Conservation (phyloP, 1,139 yeast genomes). For the Saccharomycopsis crataegensis region DNA sequence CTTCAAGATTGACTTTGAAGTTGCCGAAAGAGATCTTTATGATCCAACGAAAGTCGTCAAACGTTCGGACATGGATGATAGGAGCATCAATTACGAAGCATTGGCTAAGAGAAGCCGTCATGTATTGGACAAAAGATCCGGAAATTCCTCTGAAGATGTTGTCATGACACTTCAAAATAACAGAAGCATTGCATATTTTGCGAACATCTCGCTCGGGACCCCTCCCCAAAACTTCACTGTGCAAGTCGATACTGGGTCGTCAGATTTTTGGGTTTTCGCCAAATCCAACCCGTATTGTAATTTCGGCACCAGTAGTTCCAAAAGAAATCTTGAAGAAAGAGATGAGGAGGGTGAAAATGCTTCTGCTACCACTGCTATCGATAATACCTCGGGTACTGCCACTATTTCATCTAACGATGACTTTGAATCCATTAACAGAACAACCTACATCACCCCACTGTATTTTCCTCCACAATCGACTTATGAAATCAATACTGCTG, state of each 20-base stretch:
- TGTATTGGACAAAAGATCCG: constrained; percentile 25
- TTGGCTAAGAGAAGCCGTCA: not conserved
- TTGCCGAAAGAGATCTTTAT: constrained; percentile 3
- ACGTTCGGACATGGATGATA: not conserved
- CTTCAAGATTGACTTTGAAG: constrained; percentile 2
- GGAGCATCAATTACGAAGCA: not conserved
- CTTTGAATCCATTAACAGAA: not conserved
- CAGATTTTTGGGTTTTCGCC: constrained; percentile 43
- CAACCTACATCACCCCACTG: constrained; percentile 22
- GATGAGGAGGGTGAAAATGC: too few relatives aligned
- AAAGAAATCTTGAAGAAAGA: not conserved
- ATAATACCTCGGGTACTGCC: constrained; percentile 15
- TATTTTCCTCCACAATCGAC: constrained; percentile 27
- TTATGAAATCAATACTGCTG: not conserved
- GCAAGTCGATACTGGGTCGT: constrained; percentile 46
- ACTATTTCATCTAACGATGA: not conserved
- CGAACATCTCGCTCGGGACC: constrained; percentile 84
- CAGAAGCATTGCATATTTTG: constrained; percentile 87
- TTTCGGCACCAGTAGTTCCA: constrained; percentile 28
- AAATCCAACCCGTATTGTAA: constrained; percentile 33
- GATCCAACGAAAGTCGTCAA: not conserved
- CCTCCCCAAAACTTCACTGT: constrained; percentile 60
- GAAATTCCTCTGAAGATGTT: constrained; percentile 31
- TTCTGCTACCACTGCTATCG: constrained; percentile 30
- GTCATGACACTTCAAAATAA: constrained; percentile 77